Base-by-base conservation (phyloP, 225 moss, liverwort and hornwort species). In the Neckera pumila region DNA sequence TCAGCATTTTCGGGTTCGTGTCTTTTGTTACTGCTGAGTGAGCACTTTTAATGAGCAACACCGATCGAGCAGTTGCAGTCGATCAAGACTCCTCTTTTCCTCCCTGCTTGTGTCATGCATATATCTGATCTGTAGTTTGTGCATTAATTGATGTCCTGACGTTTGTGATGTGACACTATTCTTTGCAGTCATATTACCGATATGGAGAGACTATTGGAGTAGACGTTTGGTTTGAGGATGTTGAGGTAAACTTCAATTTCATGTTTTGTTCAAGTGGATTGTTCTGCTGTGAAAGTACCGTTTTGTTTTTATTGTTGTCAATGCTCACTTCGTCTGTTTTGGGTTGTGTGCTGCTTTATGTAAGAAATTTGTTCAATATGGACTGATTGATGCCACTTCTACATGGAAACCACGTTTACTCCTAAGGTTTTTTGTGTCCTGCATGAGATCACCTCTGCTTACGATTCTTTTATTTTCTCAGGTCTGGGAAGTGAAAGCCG, bases 401-500 rank as follows among this genome's bases (percentile, higher is more conserved):
- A 14, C 36, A 64, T 78, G 42, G 51, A 71, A 65, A 64, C 28
- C 84, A 81, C 70, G 45, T 61, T 69, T 58, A 51, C 54, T 84
- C 54, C 25, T n/a, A 77, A 75, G 59, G 26, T 47, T 59, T 74
- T 64, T 71, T 11, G 61, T 81, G 42, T 69, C 70, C 80, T 75
- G 28, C 58, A 58, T 53, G 58, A 85, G 34, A 87, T 87, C 57
- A 87, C 30, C 49, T 84, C 43, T 89, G 57, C 74, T 84, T 34
- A 59, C 81, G n/a, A 63, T 36, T 84, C 5, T 64, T 85, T 85
- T 40, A 47, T 63, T 86, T 62, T 84, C 45, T 81, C 92, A 99
- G 99, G 96, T 99, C 59, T 99, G 99, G 99, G 99, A 99, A 93
- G 99, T 99, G 45, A 99, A 99, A 90, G 99, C 97, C 11, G 99